Conservation (phyloP, 495 filamentous ascomycete genomes). For the Trichoderma asperelloides region DNA sequence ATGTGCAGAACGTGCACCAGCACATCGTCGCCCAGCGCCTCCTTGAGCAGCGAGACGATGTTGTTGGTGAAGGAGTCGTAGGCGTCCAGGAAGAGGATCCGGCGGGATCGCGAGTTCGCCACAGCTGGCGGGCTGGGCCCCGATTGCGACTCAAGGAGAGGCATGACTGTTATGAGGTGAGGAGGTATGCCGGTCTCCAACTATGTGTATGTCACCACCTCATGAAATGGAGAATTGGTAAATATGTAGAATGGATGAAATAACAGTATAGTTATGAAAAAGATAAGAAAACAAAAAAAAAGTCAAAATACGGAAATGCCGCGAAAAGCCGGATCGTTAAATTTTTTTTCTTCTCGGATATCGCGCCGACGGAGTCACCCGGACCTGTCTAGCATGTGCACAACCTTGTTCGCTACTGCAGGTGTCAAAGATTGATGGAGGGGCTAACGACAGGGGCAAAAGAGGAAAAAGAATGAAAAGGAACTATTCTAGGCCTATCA, state of each 20-base stretch:
- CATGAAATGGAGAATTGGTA: neutral
- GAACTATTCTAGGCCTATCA: too few relatives aligned
- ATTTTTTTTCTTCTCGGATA: neutral
- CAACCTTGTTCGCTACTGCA: too few relatives aligned
- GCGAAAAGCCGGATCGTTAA: neutral
- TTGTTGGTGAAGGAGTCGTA: constrained; percentile 97
- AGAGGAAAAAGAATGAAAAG: too few relatives aligned
- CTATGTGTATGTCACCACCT: neutral
- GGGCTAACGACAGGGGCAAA: too few relatives aligned
- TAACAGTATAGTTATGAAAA: neutral
- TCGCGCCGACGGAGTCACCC: neutral
- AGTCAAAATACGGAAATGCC: constrained; percentile 1
- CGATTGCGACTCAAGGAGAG: neutral
- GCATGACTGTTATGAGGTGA: neutral
- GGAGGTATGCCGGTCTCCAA: neutral
- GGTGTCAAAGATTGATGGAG: too few relatives aligned
- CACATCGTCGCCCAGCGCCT: constrained; percentile 46
- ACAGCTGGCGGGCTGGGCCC: neutral
- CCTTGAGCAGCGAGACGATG: constrained; percentile 68
- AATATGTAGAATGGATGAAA: neutral
- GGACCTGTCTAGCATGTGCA: neutral
- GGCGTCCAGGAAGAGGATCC: constrained; percentile 81
- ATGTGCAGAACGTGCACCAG: constrained; percentile 62
- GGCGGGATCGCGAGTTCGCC: constrained; percentile 18
- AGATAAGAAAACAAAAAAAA: neutral